A percentile compares a stretch with the other conserved stretches of the same genome.
Conservation (phyloP, 2,329 filamentous ascomycete genomes). For the Aspergillus luchuensis region DNA sequence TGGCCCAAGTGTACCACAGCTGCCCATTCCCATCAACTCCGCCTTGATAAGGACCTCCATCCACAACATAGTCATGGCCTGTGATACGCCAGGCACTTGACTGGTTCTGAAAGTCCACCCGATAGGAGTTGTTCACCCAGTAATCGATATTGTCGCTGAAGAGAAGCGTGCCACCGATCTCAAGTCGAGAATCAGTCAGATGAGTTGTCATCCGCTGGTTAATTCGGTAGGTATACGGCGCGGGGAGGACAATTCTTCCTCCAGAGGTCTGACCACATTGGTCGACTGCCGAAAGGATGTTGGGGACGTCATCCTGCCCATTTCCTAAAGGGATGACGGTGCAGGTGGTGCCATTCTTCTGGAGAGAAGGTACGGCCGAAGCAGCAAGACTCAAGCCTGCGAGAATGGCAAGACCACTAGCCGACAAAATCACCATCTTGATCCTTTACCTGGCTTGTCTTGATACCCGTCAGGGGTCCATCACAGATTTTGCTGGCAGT, state of each 20-base stretch:
- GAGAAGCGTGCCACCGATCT: constrained; percentile 17
- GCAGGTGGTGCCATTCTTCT: neutral
- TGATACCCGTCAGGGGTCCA: neutral
- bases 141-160: constrained; percentile 54
- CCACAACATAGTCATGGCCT: constrained; percentile 49
- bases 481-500: neutral
- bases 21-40: constrained; percentile 64
- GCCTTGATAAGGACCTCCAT: constrained; percentile 52
- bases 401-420: neutral
- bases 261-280: neutral
- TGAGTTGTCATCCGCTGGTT: constrained; percentile 16
- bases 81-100: constrained; percentile 58
- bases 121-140: constrained; percentile 55
- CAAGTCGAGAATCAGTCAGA: neutral
- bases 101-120: constrained; percentile 59
- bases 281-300: neutral
- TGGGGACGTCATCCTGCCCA: neutral
- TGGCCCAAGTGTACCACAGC: constrained; percentile 58
- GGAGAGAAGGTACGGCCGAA: neutral
- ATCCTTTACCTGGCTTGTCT: neutral
- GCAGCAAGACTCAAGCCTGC: neutral
- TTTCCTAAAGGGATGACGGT: neutral
- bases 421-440: neutral
- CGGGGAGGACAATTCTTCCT: constrained; percentile 4
- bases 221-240: constrained; percentile 8